These are phyloP conservation scores for Camelina hispida DNA, from an alignment of 345 rosid genomes.

Conservation along the genomic window DNA sequence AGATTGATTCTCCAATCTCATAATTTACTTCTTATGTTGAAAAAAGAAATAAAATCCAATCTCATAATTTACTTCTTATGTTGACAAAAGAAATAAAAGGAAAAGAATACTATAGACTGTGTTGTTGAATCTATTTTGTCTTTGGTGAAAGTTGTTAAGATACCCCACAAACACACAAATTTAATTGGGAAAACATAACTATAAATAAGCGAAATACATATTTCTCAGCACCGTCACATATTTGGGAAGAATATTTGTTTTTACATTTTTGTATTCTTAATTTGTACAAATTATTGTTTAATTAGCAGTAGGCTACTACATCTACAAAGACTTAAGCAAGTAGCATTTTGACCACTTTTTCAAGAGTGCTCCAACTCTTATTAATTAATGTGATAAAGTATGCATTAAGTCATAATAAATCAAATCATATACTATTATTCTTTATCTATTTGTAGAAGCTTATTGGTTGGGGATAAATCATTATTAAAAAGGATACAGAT, in stretches of 20 bases:
- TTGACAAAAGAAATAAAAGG: too few species aligned
- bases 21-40: too few species aligned
- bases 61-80: too few species aligned
- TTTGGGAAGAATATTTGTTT: conserved; percentile 22
- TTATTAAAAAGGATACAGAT: conserved; percentile 13
- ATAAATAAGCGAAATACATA: neutral
- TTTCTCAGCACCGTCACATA: neutral
- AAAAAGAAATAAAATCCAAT: too few species aligned
- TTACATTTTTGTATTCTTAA: conserved; percentile 12
- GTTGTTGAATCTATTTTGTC: neutral
- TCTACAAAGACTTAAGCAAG: conserved; percentile 31
- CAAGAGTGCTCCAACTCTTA: conserved; percentile 27
- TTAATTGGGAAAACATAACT: neutral
- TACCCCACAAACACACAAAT: conserved; percentile 22
- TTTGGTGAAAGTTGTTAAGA: conserved; percentile 29
- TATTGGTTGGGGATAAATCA: conserved; percentile 31
- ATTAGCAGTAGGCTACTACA: neutral
- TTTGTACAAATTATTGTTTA: neutral
- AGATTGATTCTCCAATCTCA: too few species aligned
- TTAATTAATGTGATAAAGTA: conserved; percentile 19
- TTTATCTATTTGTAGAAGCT: conserved; percentile 23
- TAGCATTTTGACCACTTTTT: conserved; percentile 42
- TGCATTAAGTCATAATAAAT: conserved; percentile 23
- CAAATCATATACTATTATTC: conserved; percentile 35
- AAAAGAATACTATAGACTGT: too few species aligned